Evolutionary conservation across 106 monocot species (phyloP), one percentile per base, ranked within the genome.

Genomic region (Acorus gramineus): DNA sequence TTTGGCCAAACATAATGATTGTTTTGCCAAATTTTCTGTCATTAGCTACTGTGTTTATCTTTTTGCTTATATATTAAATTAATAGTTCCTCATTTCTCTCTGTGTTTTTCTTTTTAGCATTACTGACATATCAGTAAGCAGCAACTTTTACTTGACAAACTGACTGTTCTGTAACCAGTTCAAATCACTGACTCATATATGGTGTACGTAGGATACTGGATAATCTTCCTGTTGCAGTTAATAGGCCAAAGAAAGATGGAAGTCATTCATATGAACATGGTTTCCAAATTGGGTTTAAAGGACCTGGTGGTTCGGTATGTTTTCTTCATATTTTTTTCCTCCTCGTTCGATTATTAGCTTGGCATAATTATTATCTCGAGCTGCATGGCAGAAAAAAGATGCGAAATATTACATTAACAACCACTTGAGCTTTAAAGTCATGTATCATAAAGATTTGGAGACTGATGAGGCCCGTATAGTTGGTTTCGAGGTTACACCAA

Each of bases 151-250:
- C 28, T 28, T 28, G 28, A 28, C 28, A 28, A 28, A 28, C 28
- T 28, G 28, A 28, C 28, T 28, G 28, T 28, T 28, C 28, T 28
- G 28, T 28, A 28, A 28, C 28, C 28, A 28, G 28, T 28, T 28
- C 28, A 28, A 28, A 28, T 28, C 28, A 28, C 28, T 28, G 14
- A 46, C 12, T 10, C 46, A 8, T 11, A 6, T 8, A 28, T 53
- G 3, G 4, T 7, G n/a, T 28, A 66, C 60, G 9, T 64, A 81
- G 85, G 81, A 85, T 85, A n/a, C 55, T 85, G 69, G 85, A 85
- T 66, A 85, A 85, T 66, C 85, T 85, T 61, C 85, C 85, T 49
- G 85, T 78, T 66, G 85, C 81, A 66, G 81, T 85, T 75, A 68
- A 57, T 65, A 81, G 75, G 59, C 75, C 69, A 75, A 69, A 69